Conservation (phyloP, 495 filamentous ascomycete species). For the Aspergillus ellipticus region DNA sequence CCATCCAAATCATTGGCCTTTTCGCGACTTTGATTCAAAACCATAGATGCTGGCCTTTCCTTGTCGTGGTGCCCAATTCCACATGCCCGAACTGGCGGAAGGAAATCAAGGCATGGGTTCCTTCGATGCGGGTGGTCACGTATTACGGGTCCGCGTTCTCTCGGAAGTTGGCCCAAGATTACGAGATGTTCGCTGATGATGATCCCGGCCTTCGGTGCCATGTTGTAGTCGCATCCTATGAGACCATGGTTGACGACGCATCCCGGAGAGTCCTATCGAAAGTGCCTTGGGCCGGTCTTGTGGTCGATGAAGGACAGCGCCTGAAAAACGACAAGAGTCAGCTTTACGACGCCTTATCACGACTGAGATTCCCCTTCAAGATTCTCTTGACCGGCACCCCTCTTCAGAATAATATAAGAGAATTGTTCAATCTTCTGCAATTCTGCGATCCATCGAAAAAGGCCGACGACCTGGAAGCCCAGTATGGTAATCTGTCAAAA, state of each 20-base stretch:
- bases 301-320: constrained; percentile 95
- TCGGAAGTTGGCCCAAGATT: constrained; percentile 63
- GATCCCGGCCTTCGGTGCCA: constrained; percentile 69
- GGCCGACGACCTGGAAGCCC: constrained; percentile 66
- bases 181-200: constrained; percentile 78
- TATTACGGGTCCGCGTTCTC: constrained; percentile 76
- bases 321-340: constrained; percentile 88
- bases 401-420: constrained; percentile 89
- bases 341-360: constrained; percentile 69
- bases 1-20: constrained; percentile 86
- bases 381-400: constrained; percentile 87
- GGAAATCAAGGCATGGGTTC: constrained; percentile 93
- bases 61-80: constrained; percentile 89
- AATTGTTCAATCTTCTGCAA: constrained; percentile 92
- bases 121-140: constrained; percentile 78
- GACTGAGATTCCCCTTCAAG: constrained; percentile 72
- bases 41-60: constrained; percentile 84
- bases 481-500: constrained; percentile 70
- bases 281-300: constrained; percentile 79
- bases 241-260: constrained; percentile 69
- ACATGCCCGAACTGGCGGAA: constrained; percentile 96
- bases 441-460: constrained; percentile 73
- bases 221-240: constrained; percentile 92
- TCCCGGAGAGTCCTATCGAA: constrained; percentile 57
- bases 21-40: constrained; percentile 74